Conservation (phyloP, 495 filamentous ascomycete genomes). For the Xylaria venustula region DNA sequence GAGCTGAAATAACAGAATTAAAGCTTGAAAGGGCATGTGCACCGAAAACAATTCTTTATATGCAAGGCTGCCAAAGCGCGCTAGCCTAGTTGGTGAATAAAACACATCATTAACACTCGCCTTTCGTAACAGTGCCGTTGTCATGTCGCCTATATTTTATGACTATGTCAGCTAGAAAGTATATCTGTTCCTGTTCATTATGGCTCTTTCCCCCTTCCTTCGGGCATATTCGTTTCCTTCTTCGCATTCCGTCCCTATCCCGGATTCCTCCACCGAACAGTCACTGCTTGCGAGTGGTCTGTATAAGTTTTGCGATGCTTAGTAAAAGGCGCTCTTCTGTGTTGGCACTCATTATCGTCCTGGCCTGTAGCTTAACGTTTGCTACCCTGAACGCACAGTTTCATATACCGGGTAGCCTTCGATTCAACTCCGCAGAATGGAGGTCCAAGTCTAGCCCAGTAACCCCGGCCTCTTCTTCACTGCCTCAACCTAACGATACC, state of each 20-base stretch:
- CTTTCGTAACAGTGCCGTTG: background rate
- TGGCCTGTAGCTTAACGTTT: background rate
- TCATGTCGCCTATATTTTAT: background rate
- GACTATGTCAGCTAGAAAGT: background rate
- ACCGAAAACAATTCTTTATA: too few relatives aligned
- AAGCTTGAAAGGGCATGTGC: too few relatives aligned
- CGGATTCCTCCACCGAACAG: too few relatives aligned
- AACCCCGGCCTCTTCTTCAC: background rate
- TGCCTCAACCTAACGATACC: background rate
- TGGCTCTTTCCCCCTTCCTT: too few relatives aligned
- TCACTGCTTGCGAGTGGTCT: too few relatives aligned
- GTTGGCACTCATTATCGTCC: background rate
- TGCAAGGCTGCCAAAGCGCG: too few relatives aligned
- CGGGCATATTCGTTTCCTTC: too few relatives aligned
- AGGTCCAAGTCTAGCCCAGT: background rate
- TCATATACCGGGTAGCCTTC: background rate
- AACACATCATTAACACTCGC: too few relatives aligned
- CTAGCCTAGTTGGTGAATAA: too few relatives aligned
- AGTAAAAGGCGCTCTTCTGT: background rate
- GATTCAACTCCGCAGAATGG: background rate
- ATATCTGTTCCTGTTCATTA: too few relatives aligned
- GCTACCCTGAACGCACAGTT: background rate
- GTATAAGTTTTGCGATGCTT: background rate
- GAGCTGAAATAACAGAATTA: too few relatives aligned
- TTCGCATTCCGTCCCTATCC: too few relatives aligned